Base-by-base conservation (phyloP, 306 rosid species). In the Lupinus albus region DNA sequence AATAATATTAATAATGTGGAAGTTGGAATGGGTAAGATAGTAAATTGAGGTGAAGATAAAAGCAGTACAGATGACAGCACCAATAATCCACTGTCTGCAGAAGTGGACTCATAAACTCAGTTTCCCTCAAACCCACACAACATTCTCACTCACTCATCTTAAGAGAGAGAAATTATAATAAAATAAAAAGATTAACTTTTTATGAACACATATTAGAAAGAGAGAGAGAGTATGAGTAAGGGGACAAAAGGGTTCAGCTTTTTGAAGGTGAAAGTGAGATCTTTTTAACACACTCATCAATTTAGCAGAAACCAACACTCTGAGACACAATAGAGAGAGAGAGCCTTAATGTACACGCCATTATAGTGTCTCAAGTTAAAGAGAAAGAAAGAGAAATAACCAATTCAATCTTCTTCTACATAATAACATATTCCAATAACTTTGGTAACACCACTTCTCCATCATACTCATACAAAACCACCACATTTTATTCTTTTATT, bases 101-200 rank as follows among this genome's bases (percentile, higher is more conserved):
- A 79, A 83, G 86, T 89, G 89, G 86, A 87, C 86, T 88, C 91
- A 81, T 78, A 79, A 71, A 80, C 91, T 83, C 71, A 78, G 84
- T 71, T 76, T 72, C 67, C 55, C 71, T 74, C 72, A 17, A 33
- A 35, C 55, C 15, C 70, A 58, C 52, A 32, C 7, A 30, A 44
- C 62, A 39, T 20, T 7, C 54, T 33, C 77, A 58, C 61, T 42
- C 63, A 51, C 61, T 51, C 69, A 32, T 57, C 67, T 42, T 61
- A 56, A 64, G 71, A 28, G 73, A 75, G 62, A 77, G 46, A 65
- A 48, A n/a, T n/a, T n/a, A n/a, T n/a, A n/a, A n/a, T n/a, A n/a
- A n/a, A n/a, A n/a, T n/a, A 78, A 51, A 11, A 18, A 47, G 48
- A 30, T 71, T 73, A 68, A 58, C 64, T 30, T 74, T 74, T 48